Base-by-base conservation (phyloP, 1,284 basidiomycete species). In the Marasmius tenuissimus region DNA sequence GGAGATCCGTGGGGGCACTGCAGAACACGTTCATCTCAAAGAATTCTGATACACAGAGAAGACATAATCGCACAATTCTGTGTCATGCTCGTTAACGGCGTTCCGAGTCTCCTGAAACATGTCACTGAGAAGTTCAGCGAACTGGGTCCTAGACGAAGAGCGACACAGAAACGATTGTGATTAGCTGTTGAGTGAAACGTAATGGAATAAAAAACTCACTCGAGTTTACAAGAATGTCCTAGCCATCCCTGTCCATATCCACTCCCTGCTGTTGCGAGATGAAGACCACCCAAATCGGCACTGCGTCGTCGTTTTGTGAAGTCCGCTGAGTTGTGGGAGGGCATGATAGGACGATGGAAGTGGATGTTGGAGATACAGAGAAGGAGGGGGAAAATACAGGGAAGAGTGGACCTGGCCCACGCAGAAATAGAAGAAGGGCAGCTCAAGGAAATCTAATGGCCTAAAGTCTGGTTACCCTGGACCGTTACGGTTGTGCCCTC, bases 251-350 rank as follows among this genome's bases (percentile, higher is more conserved):
- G 83, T 4, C 88, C 89, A 58, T 84, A 79, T 34, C 81, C 84
- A 57, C 77, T 81, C 64, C 86, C 85, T 62, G 81, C 81, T 47
- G 92, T 83, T 1, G 93, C 92, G 50, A 93, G 85, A 61, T 88
- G 86, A 61, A 96, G 82, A 45, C 93, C 93, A 33, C 93, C 93
- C 47, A 92, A 83, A 72, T 96, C 94, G 63, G 94, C 92, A 71
- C 91, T 93, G 53, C 90, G 79, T 61, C 93, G 69, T 68, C 59
- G 61, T 47, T 66, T 63, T 57, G 59, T 63, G 60, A 40, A 48
- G 57, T 45, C 3, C 20, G 39, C 14, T 53, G 20, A 54, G 9
- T 27, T 10, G 42, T 9, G 39, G 27, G 38, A 39, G 20, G 34
- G 51, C 16, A 11, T 35, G 27, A 53, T 33, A 53, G 34, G 14